phyloP scores from a whole-genome alignment of 805 yeast species.

The Kregervanrija fluxuum region DNA sequence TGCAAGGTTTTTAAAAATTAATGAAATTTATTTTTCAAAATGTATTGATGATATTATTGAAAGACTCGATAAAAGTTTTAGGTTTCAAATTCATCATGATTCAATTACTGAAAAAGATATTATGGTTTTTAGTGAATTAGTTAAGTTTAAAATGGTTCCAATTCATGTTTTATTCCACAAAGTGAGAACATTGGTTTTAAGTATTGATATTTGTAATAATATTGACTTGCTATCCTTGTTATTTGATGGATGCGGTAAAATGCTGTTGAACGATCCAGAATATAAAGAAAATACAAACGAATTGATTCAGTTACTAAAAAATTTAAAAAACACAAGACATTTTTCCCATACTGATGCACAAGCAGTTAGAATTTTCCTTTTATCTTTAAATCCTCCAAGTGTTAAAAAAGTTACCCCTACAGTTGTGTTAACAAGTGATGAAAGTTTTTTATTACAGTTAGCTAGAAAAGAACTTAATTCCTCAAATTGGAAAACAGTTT shows the following conservation, averaged over 20 bases:
- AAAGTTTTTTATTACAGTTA: conserved; percentile 41
- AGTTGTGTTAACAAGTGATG: conserved; percentile 33
- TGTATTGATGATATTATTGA: conserved; percentile 45
- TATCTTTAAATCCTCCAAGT: conserved; percentile 49
- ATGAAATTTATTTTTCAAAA: conserved; percentile 40
- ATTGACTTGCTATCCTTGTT: conserved; percentile 63
- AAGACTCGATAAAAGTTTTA: conserved; percentile 50
- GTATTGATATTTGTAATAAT: conserved; percentile 45
- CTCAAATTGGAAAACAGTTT: conserved; percentile 28
- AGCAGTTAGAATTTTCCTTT: conserved; percentile 50
- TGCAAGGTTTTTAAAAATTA: conserved; percentile 64
- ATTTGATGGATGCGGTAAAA: conserved; percentile 68
- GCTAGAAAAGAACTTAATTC: conserved; percentile 43
- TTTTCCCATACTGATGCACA: conserved; percentile 49
- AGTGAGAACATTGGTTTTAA: conserved; percentile 51
- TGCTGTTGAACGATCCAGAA: conserved; percentile 50
- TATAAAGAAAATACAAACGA: conserved; percentile 53
- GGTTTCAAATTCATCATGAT: conserved; percentile 50
- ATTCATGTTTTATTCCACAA: conserved; percentile 67
- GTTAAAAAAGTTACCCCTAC: conserved; percentile 26
- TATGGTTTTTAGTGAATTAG: conserved; percentile 63
- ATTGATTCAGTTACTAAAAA: conserved; percentile 51
- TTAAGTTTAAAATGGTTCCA: conserved; percentile 70
- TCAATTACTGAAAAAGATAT: conserved; percentile 49
- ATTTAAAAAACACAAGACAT: conserved; percentile 39